phyloP scores from a whole-genome alignment of 2,329 filamentous ascomycete genomes.

The Pleurostoma richardsiae region DNA sequence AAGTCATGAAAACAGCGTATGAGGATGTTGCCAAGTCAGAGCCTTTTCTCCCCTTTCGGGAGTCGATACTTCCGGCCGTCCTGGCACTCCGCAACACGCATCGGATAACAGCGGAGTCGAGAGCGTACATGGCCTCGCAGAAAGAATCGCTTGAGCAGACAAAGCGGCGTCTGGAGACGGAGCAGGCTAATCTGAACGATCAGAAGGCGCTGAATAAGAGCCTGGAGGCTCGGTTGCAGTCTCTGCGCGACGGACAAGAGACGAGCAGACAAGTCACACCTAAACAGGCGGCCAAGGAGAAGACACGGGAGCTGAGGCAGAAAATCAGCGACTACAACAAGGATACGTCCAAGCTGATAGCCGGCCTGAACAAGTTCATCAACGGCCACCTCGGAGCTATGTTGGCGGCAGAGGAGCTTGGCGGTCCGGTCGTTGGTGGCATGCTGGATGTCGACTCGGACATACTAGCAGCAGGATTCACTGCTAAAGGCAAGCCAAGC shows the following conservation, averaged over 20 bases:
- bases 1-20: conserved; percentile 60
- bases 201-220: conserved; percentile 50
- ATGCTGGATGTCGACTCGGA: conserved; percentile 59
- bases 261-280: conserved; percentile 53
- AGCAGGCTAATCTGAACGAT: conserved; percentile 46
- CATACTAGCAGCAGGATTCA: conserved; percentile 56
- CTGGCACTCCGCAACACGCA: conserved; percentile 66
- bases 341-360: conserved; percentile 57
- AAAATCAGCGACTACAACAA: conserved; percentile 56
- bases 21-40: conserved; percentile 54
- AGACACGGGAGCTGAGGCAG: conserved; percentile 53
- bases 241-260: conserved; percentile 52
- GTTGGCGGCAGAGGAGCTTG: conserved; percentile 78
- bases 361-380: conserved; percentile 65
- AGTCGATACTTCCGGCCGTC: conserved; percentile 66
- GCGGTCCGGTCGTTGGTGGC: conserved; percentile 77
- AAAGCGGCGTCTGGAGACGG: conserved; percentile 42
- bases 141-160: conserved; percentile 33
- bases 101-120: conserved; percentile 59
- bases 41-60: conserved; percentile 60
- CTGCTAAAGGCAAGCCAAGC: conserved; percentile 50
- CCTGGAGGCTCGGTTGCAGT: conserved; percentile 51
- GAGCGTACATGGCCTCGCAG: conserved; percentile 48
- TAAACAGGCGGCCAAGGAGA: conserved; percentile 57
- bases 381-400: conserved; percentile 65